These are phyloP conservation scores for Suillus sp. DNA, from an alignment of 768 basidiomycete species.

Conservation along the genomic window DNA sequence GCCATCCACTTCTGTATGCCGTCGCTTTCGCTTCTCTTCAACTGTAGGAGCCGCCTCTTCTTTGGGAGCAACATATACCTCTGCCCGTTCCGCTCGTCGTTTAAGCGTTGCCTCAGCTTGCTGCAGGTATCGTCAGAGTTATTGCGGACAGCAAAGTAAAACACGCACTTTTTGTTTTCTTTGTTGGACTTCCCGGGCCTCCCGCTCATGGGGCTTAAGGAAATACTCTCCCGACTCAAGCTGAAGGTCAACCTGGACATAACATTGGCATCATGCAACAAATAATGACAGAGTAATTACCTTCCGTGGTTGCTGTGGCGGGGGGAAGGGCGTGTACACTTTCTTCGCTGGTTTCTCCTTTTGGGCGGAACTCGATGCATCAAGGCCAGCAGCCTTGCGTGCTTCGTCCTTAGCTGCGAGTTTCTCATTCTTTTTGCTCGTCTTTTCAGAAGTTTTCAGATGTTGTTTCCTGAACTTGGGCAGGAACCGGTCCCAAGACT, in stretches of 20 bases:
- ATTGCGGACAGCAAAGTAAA: background rate
- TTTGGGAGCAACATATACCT: constrained; percentile 86
- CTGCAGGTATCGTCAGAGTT: constrained; percentile 39
- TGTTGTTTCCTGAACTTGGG: constrained; percentile 94
- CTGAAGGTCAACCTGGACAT: constrained; percentile 79
- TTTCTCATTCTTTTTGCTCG: constrained; percentile 82
- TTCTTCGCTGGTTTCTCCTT: constrained; percentile 75
- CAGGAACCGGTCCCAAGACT: constrained; percentile 97
- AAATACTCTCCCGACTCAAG: constrained; percentile 98
- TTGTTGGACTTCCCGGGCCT: constrained; percentile 66
- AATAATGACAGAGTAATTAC: constrained; percentile 38
- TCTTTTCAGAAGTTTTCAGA: constrained; percentile 93
- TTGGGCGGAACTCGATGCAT: constrained; percentile 34
- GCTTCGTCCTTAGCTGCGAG: constrained; percentile 62
- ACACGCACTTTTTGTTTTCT: constrained; percentile 63
- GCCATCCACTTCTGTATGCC: constrained; percentile 40
- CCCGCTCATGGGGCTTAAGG: constrained; percentile 89
- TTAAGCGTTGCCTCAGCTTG: constrained; percentile 77
- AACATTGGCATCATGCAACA: constrained; percentile 12
- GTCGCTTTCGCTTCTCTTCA: constrained; percentile 72
- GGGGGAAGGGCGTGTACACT: constrained; percentile 98
- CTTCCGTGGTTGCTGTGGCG: constrained; percentile 90
- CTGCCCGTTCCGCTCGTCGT: constrained; percentile 78
- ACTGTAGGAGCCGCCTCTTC: constrained; percentile 75
- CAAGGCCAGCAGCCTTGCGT: constrained; percentile 64